Evolutionary conservation across 371 early-diverging fungal species (phyloP), one percentile per base, ranked within the genome.

Genomic region (Funneliformis caledonium): DNA sequence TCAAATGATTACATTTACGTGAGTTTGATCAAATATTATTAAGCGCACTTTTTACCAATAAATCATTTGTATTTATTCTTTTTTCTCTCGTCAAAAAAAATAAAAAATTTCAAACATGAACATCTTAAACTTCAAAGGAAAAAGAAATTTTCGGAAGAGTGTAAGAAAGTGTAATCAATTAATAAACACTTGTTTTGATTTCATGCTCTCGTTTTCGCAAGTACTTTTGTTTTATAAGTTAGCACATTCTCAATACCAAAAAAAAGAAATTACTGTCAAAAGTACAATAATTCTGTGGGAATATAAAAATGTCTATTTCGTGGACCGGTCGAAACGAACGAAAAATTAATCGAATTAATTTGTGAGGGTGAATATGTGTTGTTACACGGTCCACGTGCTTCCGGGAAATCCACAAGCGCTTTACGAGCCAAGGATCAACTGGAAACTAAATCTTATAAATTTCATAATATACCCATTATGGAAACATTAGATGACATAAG

Each of bases 361-460:
- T 42, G n/a, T n/a, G 48, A 42, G 22, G 56, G 67, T 62, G 60
- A 77, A 64, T 77, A 65, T 11, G 43, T 65, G 19, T 47, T 65
- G 6, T 47, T 67, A 65, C 65, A 77, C 45, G 78, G 78, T 3
- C 2, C 78, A 16, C 48, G 78, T 43, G 67, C 78, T 31, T 77
- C 67, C 3, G 67, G 78, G 9, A 77, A 77, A n/a, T 77, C 78
- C 48, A 77, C 78, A 4, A 67, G 78, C 26, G 78, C 64, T 0
- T 47, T 47, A 19, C 65, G 43, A 77, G 2, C 64, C 45, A 64
- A 22, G 48, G 65, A 77, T 0, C 78, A 77, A 48, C 47, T 77
- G 43, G 37, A 62, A 19, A 26, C 50, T 2, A 50, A 6, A 7
- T 14, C 10, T 50, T 50, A 12, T 50, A 11, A 50, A 7, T 14